phyloP scores from a whole-genome alignment of 768 basidiomycete species.

The Kwoniella newhampshirensis region DNA sequence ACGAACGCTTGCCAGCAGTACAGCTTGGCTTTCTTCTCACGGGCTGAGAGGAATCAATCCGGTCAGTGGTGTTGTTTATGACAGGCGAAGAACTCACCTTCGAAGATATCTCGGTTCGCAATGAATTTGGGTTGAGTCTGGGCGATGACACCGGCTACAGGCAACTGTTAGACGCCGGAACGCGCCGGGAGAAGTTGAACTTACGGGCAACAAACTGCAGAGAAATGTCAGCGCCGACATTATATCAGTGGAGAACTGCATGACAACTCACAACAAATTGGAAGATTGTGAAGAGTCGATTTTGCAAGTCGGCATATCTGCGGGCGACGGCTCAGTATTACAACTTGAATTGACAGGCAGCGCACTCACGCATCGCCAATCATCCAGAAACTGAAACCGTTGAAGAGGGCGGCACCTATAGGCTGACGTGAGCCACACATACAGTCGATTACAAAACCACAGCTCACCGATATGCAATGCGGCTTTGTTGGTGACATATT shows the following conservation, averaged over 20 bases:
- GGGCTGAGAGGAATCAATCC: conserved; percentile 9
- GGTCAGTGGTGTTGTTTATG: too few species aligned
- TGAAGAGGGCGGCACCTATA: conserved; percentile 22
- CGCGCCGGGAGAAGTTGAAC: background rate
- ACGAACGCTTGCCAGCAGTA: conserved; percentile 45
- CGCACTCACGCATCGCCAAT: conserved; percentile 26
- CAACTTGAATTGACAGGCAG: background rate
- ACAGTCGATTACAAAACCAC: too few species aligned
- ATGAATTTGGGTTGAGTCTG: conserved; percentile 81
- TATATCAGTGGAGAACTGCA: too few species aligned
- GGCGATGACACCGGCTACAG: conserved; percentile 69
- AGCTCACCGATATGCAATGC: conserved; percentile 18
- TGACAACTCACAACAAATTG: conserved; percentile 25
- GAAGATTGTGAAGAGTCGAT: conserved; percentile 56
- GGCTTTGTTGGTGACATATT: conserved; percentile 54
- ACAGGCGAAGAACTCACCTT: conserved; percentile 8
- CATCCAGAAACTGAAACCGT: conserved; percentile 46
- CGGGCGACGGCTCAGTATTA: background rate
- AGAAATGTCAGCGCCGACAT: too few species aligned
- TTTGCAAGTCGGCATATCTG: conserved; percentile 32
- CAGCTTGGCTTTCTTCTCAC: conserved; percentile 45
- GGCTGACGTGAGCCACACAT: background rate
- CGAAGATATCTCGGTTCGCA: conserved; percentile 59
- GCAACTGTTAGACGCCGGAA: conserved; percentile 55
- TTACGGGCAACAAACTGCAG: conserved; percentile 27